Base-by-base conservation (phyloP, 495 filamentous ascomycete genomes). In the Aspergillus bertholletiae region DNA sequence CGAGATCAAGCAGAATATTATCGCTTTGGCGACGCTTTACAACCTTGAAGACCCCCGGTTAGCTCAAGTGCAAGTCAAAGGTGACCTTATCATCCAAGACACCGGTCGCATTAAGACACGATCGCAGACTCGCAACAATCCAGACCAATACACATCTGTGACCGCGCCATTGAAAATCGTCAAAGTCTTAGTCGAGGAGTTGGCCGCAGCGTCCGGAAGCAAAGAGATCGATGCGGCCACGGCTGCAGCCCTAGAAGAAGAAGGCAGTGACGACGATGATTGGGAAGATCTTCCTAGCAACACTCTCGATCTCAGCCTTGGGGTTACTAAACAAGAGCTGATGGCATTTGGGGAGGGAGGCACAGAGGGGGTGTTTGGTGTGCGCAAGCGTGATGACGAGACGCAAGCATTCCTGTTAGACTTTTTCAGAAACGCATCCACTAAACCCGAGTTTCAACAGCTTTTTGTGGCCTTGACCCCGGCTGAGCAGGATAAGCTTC, bases 1-100 rank as follows among this genome's bases (percentile, higher is more conserved):
- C 61, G 92, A 96, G 67, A 97, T 96, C 62, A 79, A 92, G 60
- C 91, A 96, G 66, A 98, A 97, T 59, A 88, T 96, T 57, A 91
- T 96, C 56, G 94, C 94, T 11, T 78, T 98, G 15, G 90, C 90
- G 6, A 93, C 90, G 60, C 73, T 98, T 11, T 97, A 90, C 67
- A 85, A 84, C 51, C 79, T 98, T 4, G 85, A 94, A 60, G 94
- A 98, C 61, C 80, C 88, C 5, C 87, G 94, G 11, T 60, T 98
- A 13, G 69, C 80, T 4, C 82, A 88, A 57, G 93, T 91, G 21
- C 79, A 84, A 64, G 92, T 96, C 32, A 91, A 90, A 73, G 94
- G 94, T 37, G 94, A 98, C 66, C 79, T 97, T 7, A 89, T 98
- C 60, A 82, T 95, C 53, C 82, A 85, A 39, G 77, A 84, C 50